Conservation (phyloP, 2,329 filamentous ascomycete genomes). For the Emergomyces pasteurianus region DNA sequence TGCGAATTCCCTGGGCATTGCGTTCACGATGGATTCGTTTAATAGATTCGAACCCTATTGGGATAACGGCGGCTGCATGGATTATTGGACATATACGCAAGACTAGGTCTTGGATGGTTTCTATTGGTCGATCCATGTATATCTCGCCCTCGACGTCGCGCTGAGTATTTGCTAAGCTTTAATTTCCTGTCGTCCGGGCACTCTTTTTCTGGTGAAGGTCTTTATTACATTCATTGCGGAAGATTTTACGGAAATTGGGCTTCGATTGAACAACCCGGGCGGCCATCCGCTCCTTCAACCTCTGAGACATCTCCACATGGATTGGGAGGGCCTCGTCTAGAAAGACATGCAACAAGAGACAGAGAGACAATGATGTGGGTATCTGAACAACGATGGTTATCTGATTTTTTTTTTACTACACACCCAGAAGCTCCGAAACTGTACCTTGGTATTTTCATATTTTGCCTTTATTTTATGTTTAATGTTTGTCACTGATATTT, state of each 20-base stretch:
- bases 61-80: not conserved
- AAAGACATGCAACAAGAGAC: not conserved
- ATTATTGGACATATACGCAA: constrained; percentile 1
- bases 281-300: not conserved
- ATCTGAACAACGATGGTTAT: not conserved
- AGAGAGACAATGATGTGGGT: not conserved
- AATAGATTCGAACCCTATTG: not conserved
- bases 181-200: no score
- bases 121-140: not conserved
- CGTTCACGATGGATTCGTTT: constrained; percentile 1
- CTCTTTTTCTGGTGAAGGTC: not conserved
- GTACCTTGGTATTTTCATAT: not conserved
- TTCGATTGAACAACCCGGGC: not conserved
- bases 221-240: not conserved
- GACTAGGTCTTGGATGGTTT: not conserved
- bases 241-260: not conserved
- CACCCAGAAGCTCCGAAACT: not conserved
- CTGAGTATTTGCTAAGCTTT: not conserved
- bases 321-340: not conserved
- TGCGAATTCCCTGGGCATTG: not conserved
- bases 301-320: not conserved
- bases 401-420: not conserved
- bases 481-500: not conserved
- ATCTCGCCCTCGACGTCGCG: not conserved
- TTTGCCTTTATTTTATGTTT: no score